Evolutionary conservation across 805 yeast genomes (phyloP).

Genomic region (Hanseniaspora thailandica): DNA sequence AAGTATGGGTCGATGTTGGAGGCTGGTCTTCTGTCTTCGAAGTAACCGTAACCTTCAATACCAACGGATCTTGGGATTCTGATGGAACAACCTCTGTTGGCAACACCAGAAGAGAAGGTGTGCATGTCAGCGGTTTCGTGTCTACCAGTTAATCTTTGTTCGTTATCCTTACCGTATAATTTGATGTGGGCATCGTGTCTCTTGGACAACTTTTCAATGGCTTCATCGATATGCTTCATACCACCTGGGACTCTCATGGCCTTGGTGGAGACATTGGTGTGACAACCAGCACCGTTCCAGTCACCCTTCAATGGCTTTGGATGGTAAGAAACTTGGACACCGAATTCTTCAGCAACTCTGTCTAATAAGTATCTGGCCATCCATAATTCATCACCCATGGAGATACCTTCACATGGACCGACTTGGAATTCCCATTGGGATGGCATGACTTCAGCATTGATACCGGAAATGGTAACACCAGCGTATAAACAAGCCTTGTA

Average conservation of each 20-base stretch:
- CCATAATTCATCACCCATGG: conserved; percentile 97
- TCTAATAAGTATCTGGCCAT: conserved; percentile 83
- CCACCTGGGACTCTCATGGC: conserved; percentile 92
- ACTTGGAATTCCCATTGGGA: conserved; percentile 99
- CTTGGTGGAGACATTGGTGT: conserved; percentile 92
- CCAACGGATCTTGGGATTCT: conserved; percentile 99
- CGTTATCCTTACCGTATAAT: conserved; percentile 91
- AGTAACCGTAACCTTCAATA: conserved; percentile 95
- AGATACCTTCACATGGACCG: conserved; percentile 92
- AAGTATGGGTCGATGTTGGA: conserved; percentile 98
- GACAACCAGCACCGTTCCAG: conserved; percentile 99
- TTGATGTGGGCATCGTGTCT: conserved; percentile 95
- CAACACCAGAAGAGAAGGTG: conserved; percentile 89
- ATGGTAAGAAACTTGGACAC: conserved; percentile 96
- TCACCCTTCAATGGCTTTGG: conserved; percentile 98
- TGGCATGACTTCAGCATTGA: conserved; percentile 99
- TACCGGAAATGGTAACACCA: conserved; percentile 85
- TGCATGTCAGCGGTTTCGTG: conserved; percentile 96
- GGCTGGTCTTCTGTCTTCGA: conserved; percentile 99
- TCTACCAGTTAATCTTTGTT: conserved; percentile 89
- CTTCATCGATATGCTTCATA: conserved; percentile 84
- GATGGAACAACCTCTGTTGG: conserved; percentile 98
- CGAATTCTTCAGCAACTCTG: conserved; percentile 97
- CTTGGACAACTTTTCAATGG: conserved; percentile 83
- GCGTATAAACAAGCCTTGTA: conserved; percentile 95